Evolutionary conservation across 192 early-diverging fungal species (phyloP).

Genomic region (Coemansia reversa): DNA sequence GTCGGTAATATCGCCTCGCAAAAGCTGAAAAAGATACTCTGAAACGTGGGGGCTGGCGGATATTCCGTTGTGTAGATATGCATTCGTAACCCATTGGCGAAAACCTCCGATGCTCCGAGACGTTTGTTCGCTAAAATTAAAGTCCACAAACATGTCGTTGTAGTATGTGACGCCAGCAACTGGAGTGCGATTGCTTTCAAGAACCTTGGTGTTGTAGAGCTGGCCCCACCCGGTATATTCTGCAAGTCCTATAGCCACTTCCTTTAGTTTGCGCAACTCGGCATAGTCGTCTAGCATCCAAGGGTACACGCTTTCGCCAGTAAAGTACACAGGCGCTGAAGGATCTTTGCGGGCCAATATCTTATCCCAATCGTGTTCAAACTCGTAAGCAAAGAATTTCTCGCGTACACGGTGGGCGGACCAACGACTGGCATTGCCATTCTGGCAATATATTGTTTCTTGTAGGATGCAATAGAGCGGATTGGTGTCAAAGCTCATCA

Average conservation of each 20-base stretch:
- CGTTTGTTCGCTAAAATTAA: constrained; percentile 59
- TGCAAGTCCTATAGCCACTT: constrained; percentile 60
- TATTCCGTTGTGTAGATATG: constrained; percentile 64
- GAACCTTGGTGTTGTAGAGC: constrained; percentile 57
- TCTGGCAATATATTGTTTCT: constrained; percentile 67
- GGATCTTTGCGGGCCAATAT: constrained; percentile 19
- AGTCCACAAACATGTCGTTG: constrained; percentile 73
- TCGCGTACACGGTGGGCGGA: constrained; percentile 59
- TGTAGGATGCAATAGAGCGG: constrained; percentile 67
- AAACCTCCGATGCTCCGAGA: constrained; percentile 57
- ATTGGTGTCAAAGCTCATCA: constrained; percentile 58
- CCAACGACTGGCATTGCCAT: constrained; percentile 58
- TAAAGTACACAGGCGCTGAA: constrained; percentile 57
- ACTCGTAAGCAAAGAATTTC: constrained; percentile 51
- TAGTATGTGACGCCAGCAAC: constrained; percentile 66
- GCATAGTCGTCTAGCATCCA: constrained; percentile 75
- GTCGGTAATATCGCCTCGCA: constrained; percentile 55
- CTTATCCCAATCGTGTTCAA: constrained; percentile 50
- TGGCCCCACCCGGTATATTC: constrained; percentile 57
- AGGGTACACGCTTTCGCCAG: constrained; percentile 67
- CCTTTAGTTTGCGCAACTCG: constrained; percentile 59
- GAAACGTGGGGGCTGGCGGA: constrained; percentile 57
- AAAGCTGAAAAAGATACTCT: constrained; percentile 59
- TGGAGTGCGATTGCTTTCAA: constrained; percentile 54
- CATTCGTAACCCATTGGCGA: constrained; percentile 67